Evolutionary conservation across 305 asterid species (phyloP).

Genomic region (Plantago coronopus): DNA sequence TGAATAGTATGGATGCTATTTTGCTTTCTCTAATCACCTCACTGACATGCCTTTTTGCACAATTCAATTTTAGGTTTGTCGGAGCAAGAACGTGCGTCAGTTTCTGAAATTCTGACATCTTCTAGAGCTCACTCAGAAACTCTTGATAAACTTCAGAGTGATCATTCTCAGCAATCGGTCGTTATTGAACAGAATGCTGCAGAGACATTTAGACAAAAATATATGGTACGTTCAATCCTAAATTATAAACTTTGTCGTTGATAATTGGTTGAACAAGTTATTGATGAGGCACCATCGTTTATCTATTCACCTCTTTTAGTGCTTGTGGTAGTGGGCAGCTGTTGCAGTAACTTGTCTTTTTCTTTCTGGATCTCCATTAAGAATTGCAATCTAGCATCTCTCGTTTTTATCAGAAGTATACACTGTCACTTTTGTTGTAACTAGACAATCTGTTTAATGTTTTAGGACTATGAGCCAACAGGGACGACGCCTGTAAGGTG

Average conservation of each 20-base stretch:
- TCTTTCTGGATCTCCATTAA: too few relatives aligned
- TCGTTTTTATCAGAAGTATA: background rate
- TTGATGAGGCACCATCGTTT: background rate
- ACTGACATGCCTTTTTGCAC: too few relatives aligned
- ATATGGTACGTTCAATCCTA: conserved; percentile 26
- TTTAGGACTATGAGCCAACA: conserved; percentile 42
- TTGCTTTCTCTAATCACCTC: too few relatives aligned
- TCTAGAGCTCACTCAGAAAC: conserved; percentile 52
- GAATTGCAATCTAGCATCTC: background rate
- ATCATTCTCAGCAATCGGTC: conserved; percentile 55
- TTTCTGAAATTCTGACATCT: conserved; percentile 44
- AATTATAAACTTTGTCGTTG: background rate
- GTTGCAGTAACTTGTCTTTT: too few relatives aligned
- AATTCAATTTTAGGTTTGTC: conserved; percentile 44
- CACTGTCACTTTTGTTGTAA: too few relatives aligned
- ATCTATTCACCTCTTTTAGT: too few relatives aligned
- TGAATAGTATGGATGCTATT: too few relatives aligned
- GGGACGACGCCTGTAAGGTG: conserved; percentile 40
- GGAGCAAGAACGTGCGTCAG: conserved; percentile 47
- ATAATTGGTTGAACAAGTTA: too few relatives aligned
- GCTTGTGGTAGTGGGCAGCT: too few relatives aligned
- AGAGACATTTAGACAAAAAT: conserved; percentile 40
- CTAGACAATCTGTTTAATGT: background rate
- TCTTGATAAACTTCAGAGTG: conserved; percentile 43
- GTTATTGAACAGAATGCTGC: conserved; percentile 36